Base-by-base conservation (phyloP, 805 yeast genomes). In the Barnettozyma sucrosica region DNA sequence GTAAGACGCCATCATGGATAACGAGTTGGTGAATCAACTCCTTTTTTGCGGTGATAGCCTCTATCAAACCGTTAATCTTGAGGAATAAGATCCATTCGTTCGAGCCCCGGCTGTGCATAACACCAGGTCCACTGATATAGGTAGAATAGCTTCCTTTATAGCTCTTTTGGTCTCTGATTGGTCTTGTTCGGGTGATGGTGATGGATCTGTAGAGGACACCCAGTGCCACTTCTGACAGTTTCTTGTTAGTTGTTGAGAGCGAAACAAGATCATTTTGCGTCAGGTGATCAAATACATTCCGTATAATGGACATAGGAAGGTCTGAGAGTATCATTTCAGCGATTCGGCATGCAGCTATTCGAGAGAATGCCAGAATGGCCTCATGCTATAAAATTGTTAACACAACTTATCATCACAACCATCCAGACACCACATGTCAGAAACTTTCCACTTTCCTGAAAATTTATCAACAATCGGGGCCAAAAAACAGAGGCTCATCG, bases 161-260 rank as follows among this genome's bases (percentile, higher is more conserved):
- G 40, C 16, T 34, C 21, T 34, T 16, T 21, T 34, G 37, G 30
- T 1, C 6, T 20, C 8, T 5, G 49, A 36, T 10, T 23, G 44
- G 6, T 23, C 24, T 14, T 45, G 41, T 16, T 43, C 32, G 20
- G 50, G 48, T n/a, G 36, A 48, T 30, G 18, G 32, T 19, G 19
- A 39, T 39, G 32, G 20, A n/a, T n/a, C 21, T 39, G 42, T 39
- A 25, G n/a, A 39, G 42, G 9, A 13, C 21, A n/a, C 19, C 21
- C 21, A 39, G 6, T 11, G 32, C 32, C 13, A 25, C 16, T n/a
- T 24, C 20, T 24, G 32, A 25, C 23, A 25, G 14, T 16, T 26
- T 16, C 21, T 26, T 24, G 33, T 16, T 9, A 8, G 25, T 33
- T n/a, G 11, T n/a, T 8, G 23, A n/a, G 16, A 39, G 42, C 16